These are phyloP conservation scores for Proliferodiscus dingleyae DNA, from an alignment of 2,329 filamentous ascomycete genomes.

Conservation along the genomic window DNA sequence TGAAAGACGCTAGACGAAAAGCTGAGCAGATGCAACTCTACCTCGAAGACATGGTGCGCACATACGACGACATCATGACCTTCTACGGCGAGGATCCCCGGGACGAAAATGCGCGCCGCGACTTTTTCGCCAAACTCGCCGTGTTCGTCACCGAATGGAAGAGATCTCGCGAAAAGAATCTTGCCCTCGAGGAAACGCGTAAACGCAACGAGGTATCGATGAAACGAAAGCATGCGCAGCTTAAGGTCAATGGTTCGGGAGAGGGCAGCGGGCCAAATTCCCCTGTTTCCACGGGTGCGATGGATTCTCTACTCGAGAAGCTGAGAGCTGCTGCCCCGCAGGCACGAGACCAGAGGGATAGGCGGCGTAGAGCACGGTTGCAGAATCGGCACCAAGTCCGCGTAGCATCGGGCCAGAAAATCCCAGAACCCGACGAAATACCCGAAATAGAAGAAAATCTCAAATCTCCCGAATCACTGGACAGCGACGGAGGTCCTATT, in stretches of 20 bases:
- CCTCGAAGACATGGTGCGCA: constrained; percentile 84
- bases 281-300: constrained; percentile 76
- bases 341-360: constrained; percentile 81
- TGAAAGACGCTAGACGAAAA: constrained; percentile 96
- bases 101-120: constrained; percentile 87
- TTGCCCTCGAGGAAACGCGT: constrained; percentile 72
- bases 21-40: constrained; percentile 94
- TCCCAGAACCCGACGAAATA: constrained; percentile 67
- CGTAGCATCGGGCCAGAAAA: constrained; percentile 81
- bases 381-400: constrained; percentile 90
- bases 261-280: constrained; percentile 50
- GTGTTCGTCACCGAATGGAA: constrained; percentile 91
- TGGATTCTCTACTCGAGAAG: constrained; percentile 95
- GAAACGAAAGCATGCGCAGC: constrained; percentile 77
- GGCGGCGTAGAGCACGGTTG: constrained; percentile 77
- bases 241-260: constrained; percentile 46
- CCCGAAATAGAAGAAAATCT: constrained; percentile 50
- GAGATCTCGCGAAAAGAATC: constrained; percentile 92
- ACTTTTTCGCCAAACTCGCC: constrained; percentile 93
- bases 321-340: constrained; percentile 88
- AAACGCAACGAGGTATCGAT: constrained; percentile 86
- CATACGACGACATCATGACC: constrained; percentile 91
- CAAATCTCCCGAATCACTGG: constrained; percentile 44
- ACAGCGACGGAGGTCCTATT: constrained; percentile 30
- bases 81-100: constrained; percentile 93